These are phyloP conservation scores for Mycena leptocephala DNA, from an alignment of 768 basidiomycete genomes.

Conservation along the genomic window DNA sequence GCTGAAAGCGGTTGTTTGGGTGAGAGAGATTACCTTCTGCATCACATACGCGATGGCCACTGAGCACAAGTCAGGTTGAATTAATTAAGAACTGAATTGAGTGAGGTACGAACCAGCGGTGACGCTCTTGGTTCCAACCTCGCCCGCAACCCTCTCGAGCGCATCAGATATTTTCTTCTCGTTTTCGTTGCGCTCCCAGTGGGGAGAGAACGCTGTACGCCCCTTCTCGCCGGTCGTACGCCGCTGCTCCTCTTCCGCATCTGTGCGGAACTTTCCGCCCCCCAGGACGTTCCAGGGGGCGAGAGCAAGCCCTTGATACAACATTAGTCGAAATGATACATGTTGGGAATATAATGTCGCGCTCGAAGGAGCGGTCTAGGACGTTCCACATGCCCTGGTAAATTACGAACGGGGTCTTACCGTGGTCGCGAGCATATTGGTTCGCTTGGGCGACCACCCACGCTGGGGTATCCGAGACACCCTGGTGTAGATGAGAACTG, in stretches of 20 bases:
- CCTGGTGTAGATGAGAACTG: constrained; percentile 15
- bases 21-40: no score
- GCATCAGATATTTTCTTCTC: constrained; percentile 52
- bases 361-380: constrained; percentile 58
- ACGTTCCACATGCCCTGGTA: constrained; percentile 60
- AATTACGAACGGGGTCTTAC: constrained; percentile 60
- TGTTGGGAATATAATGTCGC: constrained; percentile 56
- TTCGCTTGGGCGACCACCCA: constrained; percentile 60
- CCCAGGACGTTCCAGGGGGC: no score
- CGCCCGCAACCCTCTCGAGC: constrained; percentile 57
- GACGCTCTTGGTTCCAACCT: constrained; percentile 54
- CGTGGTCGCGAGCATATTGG: constrained; percentile 59
- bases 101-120: constrained; percentile 4
- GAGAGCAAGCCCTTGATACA: constrained; percentile 37
- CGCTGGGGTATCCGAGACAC: constrained; percentile 52
- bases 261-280: constrained; percentile 46
- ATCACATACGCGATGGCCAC: constrained; percentile 71
- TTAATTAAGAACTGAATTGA: no score
- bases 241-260: constrained; percentile 46
- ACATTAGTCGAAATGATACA: neutral
- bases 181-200: constrained; percentile 55
- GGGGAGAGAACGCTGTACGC: constrained; percentile 37
- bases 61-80: constrained; percentile 23
- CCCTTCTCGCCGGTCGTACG: constrained; percentile 56
- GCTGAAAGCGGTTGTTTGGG: no score